Evolutionary conservation across 2,329 filamentous ascomycete genomes (phyloP).

Genomic region (Cryphonectria naterciae): DNA sequence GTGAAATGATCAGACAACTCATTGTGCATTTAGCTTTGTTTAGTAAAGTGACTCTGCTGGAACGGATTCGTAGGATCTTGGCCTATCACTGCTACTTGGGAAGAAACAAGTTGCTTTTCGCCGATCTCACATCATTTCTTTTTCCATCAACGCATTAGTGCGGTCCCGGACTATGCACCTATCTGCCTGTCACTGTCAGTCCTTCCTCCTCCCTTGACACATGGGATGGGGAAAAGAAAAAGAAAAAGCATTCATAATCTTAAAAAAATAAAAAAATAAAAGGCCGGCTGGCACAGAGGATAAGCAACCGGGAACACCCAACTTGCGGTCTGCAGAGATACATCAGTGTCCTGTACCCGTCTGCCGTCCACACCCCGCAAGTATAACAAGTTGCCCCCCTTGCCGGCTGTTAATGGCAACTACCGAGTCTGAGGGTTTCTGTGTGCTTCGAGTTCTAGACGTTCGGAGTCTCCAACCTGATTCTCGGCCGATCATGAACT

Average conservation of each 20-base stretch:
- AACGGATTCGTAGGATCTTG: not conserved
- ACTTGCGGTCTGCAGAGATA: not conserved
- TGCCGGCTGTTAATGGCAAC: not conserved
- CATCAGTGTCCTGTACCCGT: not conserved
- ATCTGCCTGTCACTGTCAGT: not conserved
- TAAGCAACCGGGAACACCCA: not conserved
- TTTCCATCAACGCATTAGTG: not conserved
- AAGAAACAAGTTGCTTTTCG: not conserved
- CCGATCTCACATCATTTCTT: not conserved
- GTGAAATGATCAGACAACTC: conserved; percentile 3
- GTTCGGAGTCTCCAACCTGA: not conserved
- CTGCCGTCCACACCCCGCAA: not conserved
- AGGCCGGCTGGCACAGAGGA: not conserved
- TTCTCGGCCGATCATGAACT: conserved; percentile 20
- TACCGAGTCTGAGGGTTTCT: not conserved
- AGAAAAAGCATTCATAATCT: no score
- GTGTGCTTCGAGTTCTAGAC: conserved; percentile 14
- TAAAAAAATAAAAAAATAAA: no score
- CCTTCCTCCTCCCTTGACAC: not conserved
- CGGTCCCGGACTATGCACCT: not conserved
- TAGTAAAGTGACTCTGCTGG: not conserved
- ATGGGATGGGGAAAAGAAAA: not conserved
- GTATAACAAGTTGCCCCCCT: conserved; percentile 1
- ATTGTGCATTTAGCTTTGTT: not conserved
- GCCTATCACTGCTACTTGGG: not conserved